These are phyloP conservation scores for Monosporozyma unispora DNA, from an alignment of 805 yeast species.

Conservation along the genomic window DNA sequence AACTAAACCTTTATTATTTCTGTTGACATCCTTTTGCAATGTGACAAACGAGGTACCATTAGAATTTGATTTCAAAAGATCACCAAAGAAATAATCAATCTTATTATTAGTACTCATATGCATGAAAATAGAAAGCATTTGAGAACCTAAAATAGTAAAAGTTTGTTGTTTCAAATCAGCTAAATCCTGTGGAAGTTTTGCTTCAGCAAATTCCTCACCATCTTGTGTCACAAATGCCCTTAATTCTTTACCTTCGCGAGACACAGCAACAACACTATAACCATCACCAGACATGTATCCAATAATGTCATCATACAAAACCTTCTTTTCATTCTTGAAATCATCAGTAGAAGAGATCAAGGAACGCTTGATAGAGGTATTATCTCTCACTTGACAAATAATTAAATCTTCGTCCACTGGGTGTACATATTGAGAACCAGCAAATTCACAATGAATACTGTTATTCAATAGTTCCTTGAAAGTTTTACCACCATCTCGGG, in stretches of 20 bases:
- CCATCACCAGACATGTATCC: conserved; percentile 69
- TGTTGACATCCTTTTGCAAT: conserved; percentile 60
- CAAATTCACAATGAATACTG: conserved; percentile 57
- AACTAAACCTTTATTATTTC: conserved; percentile 65
- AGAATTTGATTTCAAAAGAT: conserved; percentile 77
- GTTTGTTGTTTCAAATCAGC: conserved; percentile 54
- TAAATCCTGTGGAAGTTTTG: conserved; percentile 62
- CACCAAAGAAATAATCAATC: conserved; percentile 55
- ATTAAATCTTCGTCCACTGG: conserved; percentile 44
- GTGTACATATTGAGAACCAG: conserved; percentile 42
- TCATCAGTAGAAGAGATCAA: conserved; percentile 47
- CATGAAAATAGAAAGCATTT: conserved; percentile 62
- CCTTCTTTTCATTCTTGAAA: conserved; percentile 35
- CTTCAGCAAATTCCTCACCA: conserved; percentile 68
- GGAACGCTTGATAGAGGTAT: conserved; percentile 23
- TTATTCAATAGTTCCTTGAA: conserved; percentile 48
- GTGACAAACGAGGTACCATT: conserved; percentile 82
- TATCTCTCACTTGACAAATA: conserved; percentile 48
- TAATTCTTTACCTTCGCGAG: conserved; percentile 42
- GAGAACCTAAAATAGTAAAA: conserved; percentile 71
- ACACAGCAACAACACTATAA: conserved; percentile 63
- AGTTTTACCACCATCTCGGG: conserved; percentile 57
- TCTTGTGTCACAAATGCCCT: conserved; percentile 70
- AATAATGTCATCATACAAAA: conserved; percentile 47
- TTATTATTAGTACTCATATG: conserved; percentile 65